These are phyloP conservation scores for Penicillium paxilli DNA, from an alignment of 495 filamentous ascomycete genomes.

Conservation along the genomic window DNA sequence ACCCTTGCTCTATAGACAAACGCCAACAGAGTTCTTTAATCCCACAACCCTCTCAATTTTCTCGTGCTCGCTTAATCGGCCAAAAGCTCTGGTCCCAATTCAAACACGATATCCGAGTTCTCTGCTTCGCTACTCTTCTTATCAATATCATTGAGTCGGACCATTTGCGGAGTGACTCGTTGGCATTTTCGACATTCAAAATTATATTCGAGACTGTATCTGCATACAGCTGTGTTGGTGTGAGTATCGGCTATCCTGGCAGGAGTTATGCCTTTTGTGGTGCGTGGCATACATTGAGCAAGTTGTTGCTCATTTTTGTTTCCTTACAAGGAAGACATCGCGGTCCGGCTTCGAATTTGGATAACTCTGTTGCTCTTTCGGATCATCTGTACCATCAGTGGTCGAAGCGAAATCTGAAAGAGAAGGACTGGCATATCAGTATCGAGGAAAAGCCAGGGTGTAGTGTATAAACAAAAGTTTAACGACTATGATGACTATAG, in stretches of 20 bases:
- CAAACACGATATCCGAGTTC: constrained; percentile 84
- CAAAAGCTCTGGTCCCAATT: constrained; percentile 73
- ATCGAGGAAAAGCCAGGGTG: too few species aligned
- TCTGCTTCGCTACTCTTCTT: constrained; percentile 68
- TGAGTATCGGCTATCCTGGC: constrained; percentile 69
- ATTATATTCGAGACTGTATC: constrained; percentile 83
- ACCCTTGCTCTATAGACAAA: neutral
- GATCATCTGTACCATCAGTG: too few species aligned
- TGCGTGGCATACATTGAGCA: constrained; percentile 67
- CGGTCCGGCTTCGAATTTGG: too few species aligned
- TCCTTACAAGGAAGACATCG: constrained; percentile 66
- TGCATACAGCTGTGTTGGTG: constrained; percentile 84
- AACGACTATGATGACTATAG: too few species aligned
- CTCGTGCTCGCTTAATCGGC: constrained; percentile 50
- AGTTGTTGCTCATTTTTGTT: constrained; percentile 74
- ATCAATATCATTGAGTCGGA: constrained; percentile 71
- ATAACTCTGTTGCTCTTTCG: too few species aligned
- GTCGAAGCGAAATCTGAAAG: too few species aligned
- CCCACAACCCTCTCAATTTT: constrained; percentile 12
- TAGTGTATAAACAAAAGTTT: too few species aligned
- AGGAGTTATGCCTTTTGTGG: constrained; percentile 73
- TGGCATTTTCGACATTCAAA: constrained; percentile 77
- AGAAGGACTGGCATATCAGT: too few species aligned
- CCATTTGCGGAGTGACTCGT: constrained; percentile 64
- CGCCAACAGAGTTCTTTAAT: constrained; percentile 39